phyloP scores from a whole-genome alignment of 495 filamentous ascomycete genomes.

The Chaetomium fimeti region DNA sequence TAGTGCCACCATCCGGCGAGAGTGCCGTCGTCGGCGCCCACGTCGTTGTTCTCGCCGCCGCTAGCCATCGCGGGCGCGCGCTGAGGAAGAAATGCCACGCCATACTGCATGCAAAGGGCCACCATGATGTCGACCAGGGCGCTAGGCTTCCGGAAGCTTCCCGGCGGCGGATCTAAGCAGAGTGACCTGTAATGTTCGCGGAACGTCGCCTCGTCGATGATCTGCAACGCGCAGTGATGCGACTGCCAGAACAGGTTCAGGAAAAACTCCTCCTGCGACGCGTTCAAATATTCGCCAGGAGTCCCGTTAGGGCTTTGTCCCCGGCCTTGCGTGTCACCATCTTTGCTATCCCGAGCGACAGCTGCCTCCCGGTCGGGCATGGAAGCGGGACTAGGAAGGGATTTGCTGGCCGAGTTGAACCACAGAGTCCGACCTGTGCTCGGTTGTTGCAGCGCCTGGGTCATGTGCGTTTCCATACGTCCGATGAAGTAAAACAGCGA shows the following conservation, averaged over 20 bases:
- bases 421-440: slow-evolving; percentile 24
- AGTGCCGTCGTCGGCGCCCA: not conserved
- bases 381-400: not conserved
- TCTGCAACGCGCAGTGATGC: slow-evolving; percentile 40
- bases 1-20: slow-evolving; percentile 46
- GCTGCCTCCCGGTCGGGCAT: not conserved
- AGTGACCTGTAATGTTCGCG: slow-evolving; percentile 50
- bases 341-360: not conserved
- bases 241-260: slow-evolving; percentile 51
- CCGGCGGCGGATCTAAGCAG: slow-evolving; percentile 36
- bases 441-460: slow-evolving; percentile 34
- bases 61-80: not conserved
- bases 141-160: slow-evolving; percentile 44
- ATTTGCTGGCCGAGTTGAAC: slow-evolving; percentile 7
- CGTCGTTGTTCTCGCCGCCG: slow-evolving; percentile 16
- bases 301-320: not conserved
- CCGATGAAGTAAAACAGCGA: slow-evolving; percentile 44
- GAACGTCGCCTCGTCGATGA: slow-evolving; percentile 52
- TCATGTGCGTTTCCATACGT: slow-evolving; percentile 39
- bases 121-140: slow-evolving; percentile 56
- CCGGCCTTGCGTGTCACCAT: not conserved
- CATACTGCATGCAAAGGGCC: slow-evolving; percentile 56
- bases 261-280: slow-evolving; percentile 51
- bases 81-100: slow-evolving; percentile 10
- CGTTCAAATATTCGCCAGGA: slow-evolving; percentile 24